Conservation (phyloP, 2,329 filamentous ascomycete species). For the Diaporthe sp. region DNA sequence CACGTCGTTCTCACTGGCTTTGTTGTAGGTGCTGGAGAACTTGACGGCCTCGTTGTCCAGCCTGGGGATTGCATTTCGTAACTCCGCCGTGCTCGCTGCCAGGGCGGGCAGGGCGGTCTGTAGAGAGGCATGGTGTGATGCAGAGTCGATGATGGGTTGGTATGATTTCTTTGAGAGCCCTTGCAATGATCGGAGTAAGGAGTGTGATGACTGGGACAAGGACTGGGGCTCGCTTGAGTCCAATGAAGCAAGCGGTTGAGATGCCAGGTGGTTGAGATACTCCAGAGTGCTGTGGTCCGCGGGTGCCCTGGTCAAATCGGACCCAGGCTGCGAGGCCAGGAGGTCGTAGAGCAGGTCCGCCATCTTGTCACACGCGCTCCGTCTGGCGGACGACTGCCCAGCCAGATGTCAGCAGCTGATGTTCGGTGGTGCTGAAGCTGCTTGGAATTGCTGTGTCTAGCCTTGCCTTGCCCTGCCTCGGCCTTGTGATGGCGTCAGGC, state of each 20-base stretch:
- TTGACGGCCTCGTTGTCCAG: conserved; percentile 82
- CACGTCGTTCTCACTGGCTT: conserved; percentile 75
- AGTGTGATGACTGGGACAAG: conserved; percentile 85
- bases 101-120: conserved; percentile 78
- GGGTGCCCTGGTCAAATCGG: conserved; percentile 47
- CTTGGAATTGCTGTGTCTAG: neutral
- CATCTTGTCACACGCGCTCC: conserved; percentile 57
- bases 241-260: conserved; percentile 80
- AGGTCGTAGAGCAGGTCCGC: conserved; percentile 82
- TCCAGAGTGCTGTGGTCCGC: conserved; percentile 68
- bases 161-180: conserved; percentile 90
- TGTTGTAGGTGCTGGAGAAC: conserved; percentile 88
- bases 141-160: conserved; percentile 84
- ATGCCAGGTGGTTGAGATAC: conserved; percentile 84
- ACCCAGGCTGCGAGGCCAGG: conserved; percentile 56
- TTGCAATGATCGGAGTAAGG: conserved; percentile 85
- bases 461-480: conserved; percentile 14
- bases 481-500: conserved; percentile 31
- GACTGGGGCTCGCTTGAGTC: conserved; percentile 81
- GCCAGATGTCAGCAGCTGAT: neutral
- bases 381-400: neutral
- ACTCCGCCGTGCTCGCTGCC: conserved; percentile 72
- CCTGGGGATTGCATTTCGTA: conserved; percentile 80
- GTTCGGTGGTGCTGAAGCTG: neutral
- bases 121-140: conserved; percentile 81